phyloP scores from a whole-genome alignment of 2,329 filamentous ascomycete species.

The Beauveria medogensis region DNA sequence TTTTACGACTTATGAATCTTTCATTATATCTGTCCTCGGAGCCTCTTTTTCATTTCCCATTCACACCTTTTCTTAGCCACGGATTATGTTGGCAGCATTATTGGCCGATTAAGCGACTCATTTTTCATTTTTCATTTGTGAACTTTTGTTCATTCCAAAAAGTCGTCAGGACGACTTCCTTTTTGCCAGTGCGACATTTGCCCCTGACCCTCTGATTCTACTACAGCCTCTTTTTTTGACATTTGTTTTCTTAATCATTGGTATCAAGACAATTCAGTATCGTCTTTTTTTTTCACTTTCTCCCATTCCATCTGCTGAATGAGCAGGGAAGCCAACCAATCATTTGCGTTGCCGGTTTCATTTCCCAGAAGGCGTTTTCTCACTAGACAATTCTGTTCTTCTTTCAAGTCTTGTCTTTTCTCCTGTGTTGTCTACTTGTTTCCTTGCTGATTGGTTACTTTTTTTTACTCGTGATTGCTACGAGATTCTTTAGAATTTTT shows the following conservation, averaged over 20 bases:
- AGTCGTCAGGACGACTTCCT: background rate
- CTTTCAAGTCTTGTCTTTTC: slow-evolving; percentile 3
- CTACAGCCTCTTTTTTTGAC: background rate
- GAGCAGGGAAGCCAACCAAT: background rate
- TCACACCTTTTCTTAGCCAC: background rate
- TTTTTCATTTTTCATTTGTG: slow-evolving; percentile 8
- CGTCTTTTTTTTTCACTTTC: background rate
- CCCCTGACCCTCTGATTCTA: background rate
- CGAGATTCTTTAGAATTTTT: background rate
- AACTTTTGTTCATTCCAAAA: slow-evolving; percentile 1
- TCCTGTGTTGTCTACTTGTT: background rate
- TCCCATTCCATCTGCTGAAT: background rate
- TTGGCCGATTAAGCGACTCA: slow-evolving; percentile 5
- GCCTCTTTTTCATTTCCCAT: slow-evolving; percentile 9
- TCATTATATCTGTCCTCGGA: slow-evolving; percentile 2
- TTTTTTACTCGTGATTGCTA: background rate
- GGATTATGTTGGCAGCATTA: background rate
- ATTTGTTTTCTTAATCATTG: slow-evolving; percentile 1
- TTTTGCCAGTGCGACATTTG: background rate
- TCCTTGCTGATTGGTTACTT: background rate
- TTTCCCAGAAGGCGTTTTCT: background rate
- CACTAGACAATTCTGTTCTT: background rate
- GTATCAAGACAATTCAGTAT: background rate
- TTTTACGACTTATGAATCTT: slow-evolving; percentile 18
- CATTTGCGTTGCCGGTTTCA: background rate